Evolutionary conservation across 306 rosid species (phyloP).

Genomic region (Nissolia schottii): DNA sequence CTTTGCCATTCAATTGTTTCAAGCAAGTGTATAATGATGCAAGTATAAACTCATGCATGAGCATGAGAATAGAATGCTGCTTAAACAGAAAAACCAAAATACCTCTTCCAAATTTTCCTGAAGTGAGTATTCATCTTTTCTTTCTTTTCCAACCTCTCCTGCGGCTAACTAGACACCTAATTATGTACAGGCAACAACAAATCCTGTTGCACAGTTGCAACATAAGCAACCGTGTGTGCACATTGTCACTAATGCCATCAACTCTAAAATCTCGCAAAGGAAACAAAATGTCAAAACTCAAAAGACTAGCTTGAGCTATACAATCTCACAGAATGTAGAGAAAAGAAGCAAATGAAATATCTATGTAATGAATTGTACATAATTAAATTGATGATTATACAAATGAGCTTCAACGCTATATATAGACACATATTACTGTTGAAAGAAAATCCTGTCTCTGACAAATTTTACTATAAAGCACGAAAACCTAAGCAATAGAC

Average conservation of each 20-base stretch:
- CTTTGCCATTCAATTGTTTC: neutral
- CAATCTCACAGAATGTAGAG: neutral
- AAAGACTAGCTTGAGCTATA: too few relatives aligned
- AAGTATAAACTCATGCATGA: neutral
- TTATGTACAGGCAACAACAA: neutral
- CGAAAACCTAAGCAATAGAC: conserved; percentile 35
- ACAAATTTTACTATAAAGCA: conserved; percentile 3
- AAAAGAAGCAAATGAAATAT: conserved; percentile 4
- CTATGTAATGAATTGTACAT: conserved; percentile 21
- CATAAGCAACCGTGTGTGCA: neutral
- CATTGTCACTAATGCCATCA: neutral
- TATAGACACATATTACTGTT: conserved; percentile 21
- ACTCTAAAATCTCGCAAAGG: neutral
- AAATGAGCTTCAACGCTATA: conserved; percentile 10
- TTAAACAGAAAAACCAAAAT: neutral
- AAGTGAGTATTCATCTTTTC: too few relatives aligned
- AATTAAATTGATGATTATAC: conserved; percentile 14
- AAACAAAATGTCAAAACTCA: too few relatives aligned
- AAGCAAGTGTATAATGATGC: neutral
- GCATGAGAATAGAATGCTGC: neutral
- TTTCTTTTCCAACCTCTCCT: too few relatives aligned
- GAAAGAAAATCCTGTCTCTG: conserved; percentile 3
- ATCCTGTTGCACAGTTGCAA: neutral
- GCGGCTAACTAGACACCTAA: neutral
- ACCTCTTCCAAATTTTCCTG: neutral